Conservation (phyloP, 1,284 basidiomycete species). For the Tilletia indica region DNA sequence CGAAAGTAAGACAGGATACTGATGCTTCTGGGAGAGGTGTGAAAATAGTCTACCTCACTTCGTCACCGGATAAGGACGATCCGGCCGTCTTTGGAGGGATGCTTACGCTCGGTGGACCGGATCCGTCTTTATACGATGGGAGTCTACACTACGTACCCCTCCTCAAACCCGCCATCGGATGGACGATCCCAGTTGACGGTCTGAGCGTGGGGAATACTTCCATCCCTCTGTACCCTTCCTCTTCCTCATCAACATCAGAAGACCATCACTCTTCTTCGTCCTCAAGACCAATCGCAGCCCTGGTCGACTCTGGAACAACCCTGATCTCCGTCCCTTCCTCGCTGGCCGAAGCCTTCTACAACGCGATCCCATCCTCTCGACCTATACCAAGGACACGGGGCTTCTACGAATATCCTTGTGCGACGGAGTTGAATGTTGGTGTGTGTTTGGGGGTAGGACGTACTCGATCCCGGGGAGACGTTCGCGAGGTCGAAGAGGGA, state of each 20-base stretch:
- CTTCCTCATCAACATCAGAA: background rate
- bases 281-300: conserved; percentile 31
- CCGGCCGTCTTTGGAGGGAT: background rate
- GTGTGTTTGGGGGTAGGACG: background rate
- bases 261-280: conserved; percentile 18
- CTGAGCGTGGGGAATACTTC: conserved; percentile 57
- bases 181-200: conserved; percentile 59
- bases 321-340: conserved; percentile 76
- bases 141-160: background rate
- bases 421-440: background rate
- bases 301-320: conserved; percentile 75
- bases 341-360: conserved; percentile 68
- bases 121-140: background rate
- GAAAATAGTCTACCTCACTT: background rate
- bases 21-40: too few relatives aligned
- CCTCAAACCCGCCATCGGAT: conserved; percentile 28
- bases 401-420: conserved; percentile 8
- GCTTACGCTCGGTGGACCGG: conserved; percentile 6
- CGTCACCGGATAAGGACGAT: background rate
- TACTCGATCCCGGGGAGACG: background rate
- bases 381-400: conserved; percentile 31
- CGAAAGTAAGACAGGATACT: too few relatives aligned
- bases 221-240: conserved; percentile 20
- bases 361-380: conserved; percentile 69
- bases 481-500: background rate